phyloP scores from a whole-genome alignment of 768 basidiomycete species.

The Dictyophora rubrovolvata region DNA sequence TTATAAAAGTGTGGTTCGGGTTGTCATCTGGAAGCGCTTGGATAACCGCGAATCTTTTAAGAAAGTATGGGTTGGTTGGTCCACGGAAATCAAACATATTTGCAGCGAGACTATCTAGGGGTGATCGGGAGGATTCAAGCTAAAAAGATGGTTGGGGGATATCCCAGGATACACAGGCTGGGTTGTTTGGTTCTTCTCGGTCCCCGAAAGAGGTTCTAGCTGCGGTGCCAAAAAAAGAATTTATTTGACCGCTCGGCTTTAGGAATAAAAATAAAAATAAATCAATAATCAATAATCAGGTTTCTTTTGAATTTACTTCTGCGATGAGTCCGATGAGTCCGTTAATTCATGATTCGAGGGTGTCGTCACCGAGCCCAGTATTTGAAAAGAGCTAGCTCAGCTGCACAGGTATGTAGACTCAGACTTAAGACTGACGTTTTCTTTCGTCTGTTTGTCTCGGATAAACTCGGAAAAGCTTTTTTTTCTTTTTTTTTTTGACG shows the following conservation, averaged over 20 bases:
- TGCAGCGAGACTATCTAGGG: conserved; percentile 3
- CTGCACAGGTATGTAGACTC: no score
- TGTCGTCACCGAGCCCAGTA: no score
- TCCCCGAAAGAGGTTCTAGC: conserved; percentile 2
- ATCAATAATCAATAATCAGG: neutral
- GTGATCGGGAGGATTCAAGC: neutral
- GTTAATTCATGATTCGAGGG: neutral
- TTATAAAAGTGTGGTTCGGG: conserved; percentile 1
- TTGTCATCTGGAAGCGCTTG: neutral
- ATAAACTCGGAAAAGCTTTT: neutral
- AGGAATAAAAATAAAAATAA: neutral
- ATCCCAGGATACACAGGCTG: neutral
- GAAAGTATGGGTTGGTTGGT: neutral
- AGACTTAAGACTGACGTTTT: no score
- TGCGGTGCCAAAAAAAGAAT: conserved; percentile 7
- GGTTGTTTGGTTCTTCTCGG: neutral
- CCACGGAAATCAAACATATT: conserved; percentile 6
- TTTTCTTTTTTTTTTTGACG: no score
- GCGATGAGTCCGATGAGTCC: conserved; percentile 5
- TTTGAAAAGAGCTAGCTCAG: no score
- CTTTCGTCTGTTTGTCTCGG: neutral
- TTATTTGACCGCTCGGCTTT: neutral
- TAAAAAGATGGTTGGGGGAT: neutral
- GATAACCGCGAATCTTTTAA: conserved; percentile 7
- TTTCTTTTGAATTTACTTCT: neutral